Evolutionary conservation across 805 yeast species (phyloP).

Genomic region (Kuraishia floccosa): DNA sequence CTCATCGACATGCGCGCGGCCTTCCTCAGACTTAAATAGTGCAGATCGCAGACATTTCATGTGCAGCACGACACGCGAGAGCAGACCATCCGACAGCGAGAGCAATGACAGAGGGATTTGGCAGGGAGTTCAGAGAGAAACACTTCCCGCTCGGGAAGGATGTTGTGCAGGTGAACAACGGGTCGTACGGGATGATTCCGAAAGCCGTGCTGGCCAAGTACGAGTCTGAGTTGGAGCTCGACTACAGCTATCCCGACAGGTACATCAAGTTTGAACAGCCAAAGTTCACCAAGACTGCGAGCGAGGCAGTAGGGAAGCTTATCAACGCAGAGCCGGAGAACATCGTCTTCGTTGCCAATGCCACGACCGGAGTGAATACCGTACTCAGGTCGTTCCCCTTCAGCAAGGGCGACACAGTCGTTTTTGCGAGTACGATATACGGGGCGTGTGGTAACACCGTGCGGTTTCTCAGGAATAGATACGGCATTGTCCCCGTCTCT

Average conservation of each 20-base stretch:
- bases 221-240: slow-evolving; percentile 14
- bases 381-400: slow-evolving; percentile 45
- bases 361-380: slow-evolving; percentile 49
- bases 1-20: too few relatives aligned
- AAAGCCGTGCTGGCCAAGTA: slow-evolving; percentile 29
- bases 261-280: slow-evolving; percentile 20
- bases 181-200: slow-evolving; percentile 53
- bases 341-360: slow-evolving; percentile 45
- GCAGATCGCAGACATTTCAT: too few relatives aligned
- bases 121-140: slow-evolving; percentile 33
- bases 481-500: slow-evolving; percentile 22
- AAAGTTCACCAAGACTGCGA: slow-evolving; percentile 18
- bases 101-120: slow-evolving; percentile 34
- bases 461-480: slow-evolving; percentile 21
- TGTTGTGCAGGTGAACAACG: slow-evolving; percentile 45
- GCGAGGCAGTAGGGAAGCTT: slow-evolving; percentile 27
- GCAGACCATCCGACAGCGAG: too few relatives aligned
- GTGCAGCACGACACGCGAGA: too few relatives aligned
- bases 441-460: slow-evolving; percentile 44
- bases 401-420: slow-evolving; percentile 36
- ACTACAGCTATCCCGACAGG: slow-evolving; percentile 33
- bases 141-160: slow-evolving; percentile 32
- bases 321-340: slow-evolving; percentile 33
- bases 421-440: slow-evolving; percentile 38
- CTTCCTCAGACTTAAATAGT: too few relatives aligned